A percentile compares a stretch with the other conserved stretches of the same genome.
phyloP scores from a whole-genome alignment of 2,329 filamentous ascomycete species.

The Daldinia eschscholtzii region DNA sequence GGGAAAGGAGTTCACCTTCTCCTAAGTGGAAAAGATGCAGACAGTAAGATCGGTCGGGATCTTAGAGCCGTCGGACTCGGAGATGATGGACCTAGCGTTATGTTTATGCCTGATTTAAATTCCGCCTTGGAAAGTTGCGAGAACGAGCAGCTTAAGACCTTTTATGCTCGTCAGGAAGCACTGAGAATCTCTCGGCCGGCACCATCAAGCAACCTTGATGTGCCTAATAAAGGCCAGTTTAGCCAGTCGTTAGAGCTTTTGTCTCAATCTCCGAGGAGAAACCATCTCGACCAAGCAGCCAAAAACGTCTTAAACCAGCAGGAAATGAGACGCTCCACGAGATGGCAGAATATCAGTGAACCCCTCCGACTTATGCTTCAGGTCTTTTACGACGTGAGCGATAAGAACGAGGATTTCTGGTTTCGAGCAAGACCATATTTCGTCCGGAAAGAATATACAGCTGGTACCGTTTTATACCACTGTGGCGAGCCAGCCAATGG shows the following conservation, averaged over 20 bases:
- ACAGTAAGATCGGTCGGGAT: conserved; percentile 80
- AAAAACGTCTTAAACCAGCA: conserved; percentile 78
- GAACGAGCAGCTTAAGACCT: conserved; percentile 87
- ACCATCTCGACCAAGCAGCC: conserved; percentile 82
- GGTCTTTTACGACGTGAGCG: conserved; percentile 90
- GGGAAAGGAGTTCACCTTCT: conserved; percentile 84
- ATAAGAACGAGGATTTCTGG: conserved; percentile 96
- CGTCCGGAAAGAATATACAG: conserved; percentile 71
- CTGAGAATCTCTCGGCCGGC: conserved; percentile 61
- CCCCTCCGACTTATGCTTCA: conserved; percentile 92
- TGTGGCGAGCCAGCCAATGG: conserved; percentile 81
- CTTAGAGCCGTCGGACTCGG: conserved; percentile 87
- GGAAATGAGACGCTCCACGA: conserved; percentile 69
- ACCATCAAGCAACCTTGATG: conserved; percentile 61
- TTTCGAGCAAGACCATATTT: conserved; percentile 85
- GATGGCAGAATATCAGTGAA: conserved; percentile 89
- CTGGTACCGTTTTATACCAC: conserved; percentile 81
- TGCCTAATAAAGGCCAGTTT: conserved; percentile 58
- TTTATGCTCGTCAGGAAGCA: conserved; percentile 78
- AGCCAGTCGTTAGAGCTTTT: conserved; percentile 55
- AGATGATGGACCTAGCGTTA: conserved; percentile 78
- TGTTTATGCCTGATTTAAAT: conserved; percentile 90
- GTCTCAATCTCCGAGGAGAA: conserved; percentile 84
- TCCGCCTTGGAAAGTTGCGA: conserved; percentile 94
- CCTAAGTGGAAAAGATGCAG: conserved; percentile 83